phyloP scores from a whole-genome alignment of 441 rosid genomes.

The Mallotus repandus region DNA sequence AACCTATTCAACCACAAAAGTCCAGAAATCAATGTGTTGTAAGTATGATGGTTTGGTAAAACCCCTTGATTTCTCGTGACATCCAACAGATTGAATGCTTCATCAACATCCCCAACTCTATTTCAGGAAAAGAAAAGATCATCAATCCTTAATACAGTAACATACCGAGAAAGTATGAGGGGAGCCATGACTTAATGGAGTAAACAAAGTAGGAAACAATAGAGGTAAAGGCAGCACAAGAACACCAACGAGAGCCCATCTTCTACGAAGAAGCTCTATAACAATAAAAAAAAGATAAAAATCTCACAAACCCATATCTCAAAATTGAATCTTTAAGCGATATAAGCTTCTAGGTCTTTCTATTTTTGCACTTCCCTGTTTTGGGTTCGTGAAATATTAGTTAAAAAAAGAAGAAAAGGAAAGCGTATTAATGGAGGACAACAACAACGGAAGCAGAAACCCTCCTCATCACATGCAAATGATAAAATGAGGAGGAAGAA shows the following conservation, averaged over 20 bases:
- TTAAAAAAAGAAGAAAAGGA: not conserved
- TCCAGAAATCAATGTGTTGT: too few species aligned
- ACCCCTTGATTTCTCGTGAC: too few species aligned
- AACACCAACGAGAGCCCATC: conserved; percentile 41
- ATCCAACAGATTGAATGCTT: too few species aligned
- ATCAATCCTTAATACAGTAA: not conserved
- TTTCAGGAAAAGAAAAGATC: not conserved
- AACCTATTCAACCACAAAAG: too few species aligned
- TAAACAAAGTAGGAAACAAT: conserved; percentile 32
- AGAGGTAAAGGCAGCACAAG: conserved; percentile 42
- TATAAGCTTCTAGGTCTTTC: not conserved
- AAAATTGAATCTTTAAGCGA: conserved; percentile 11
- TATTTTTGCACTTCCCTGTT: not conserved
- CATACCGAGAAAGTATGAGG: conserved; percentile 50
- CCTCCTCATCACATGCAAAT: conserved; percentile 10
- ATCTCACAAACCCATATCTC: conserved; percentile 14
- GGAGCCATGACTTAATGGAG: conserved; percentile 45
- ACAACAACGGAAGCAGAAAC: conserved; percentile 3
- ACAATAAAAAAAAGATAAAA: not conserved
- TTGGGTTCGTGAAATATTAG: not conserved
- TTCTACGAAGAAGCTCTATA: conserved; percentile 32
- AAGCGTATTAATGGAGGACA: conserved; percentile 11
- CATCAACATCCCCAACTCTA: too few species aligned
- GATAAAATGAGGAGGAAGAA: not conserved
- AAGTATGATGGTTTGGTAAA: too few species aligned